phyloP scores from a whole-genome alignment of 169 alveolate species.

The Blepharisma undulans region DNA sequence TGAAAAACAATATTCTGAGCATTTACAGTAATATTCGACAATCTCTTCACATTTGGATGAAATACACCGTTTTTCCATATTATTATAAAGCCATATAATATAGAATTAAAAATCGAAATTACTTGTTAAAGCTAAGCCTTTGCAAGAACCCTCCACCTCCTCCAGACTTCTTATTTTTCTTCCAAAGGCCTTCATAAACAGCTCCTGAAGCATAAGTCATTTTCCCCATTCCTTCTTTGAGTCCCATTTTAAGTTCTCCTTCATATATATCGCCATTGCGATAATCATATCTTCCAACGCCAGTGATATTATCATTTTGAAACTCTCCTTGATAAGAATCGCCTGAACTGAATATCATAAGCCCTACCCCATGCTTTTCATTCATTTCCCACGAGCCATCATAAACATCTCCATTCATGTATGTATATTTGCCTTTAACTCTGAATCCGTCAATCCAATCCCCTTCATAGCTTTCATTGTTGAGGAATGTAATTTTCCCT shows the following conservation, averaged over 20 bases:
- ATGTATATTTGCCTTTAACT: neutral
- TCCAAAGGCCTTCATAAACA: slow-evolving; percentile 9
- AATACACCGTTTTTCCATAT: neutral
- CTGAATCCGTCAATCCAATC: neutral
- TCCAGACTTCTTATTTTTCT: neutral
- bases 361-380: slow-evolving; percentile 83
- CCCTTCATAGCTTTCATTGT: neutral
- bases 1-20: neutral
- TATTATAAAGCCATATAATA: neutral
- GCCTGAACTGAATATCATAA: slow-evolving; percentile 58
- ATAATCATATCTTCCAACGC: slow-evolving; percentile 43
- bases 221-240: neutral
- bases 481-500: slow-evolving; percentile 44
- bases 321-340: slow-evolving; percentile 86
- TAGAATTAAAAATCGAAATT: too few species aligned
- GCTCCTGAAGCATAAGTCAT: neutral
- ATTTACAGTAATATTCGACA: neutral
- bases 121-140: neutral
- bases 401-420: neutral
- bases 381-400: neutral
- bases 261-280: neutral
- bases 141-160: neutral
- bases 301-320: slow-evolving; percentile 80
- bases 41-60: neutral
- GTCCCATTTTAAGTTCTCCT: neutral